Evolutionary conservation across 371 early-diverging fungal species (phyloP).

Genomic region (Lichtheimia ornata): DNA sequence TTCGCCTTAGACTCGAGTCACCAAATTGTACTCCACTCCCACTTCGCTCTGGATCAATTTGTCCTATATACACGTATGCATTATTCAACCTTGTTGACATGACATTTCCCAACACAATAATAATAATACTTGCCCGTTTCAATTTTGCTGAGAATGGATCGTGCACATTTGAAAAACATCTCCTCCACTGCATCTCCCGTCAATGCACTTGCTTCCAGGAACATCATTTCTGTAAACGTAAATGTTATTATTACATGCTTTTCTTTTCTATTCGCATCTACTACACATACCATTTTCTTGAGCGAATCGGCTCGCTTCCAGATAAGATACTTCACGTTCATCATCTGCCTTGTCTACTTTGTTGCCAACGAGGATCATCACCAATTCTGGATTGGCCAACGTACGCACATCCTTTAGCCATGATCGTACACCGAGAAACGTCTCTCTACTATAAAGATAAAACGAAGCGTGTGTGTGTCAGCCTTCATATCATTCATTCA

Average conservation of each 20-base stretch:
- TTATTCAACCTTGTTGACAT: constrained; percentile 1
- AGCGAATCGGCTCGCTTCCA: constrained; percentile 74
- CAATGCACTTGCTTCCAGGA: constrained; percentile 64
- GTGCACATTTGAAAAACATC: constrained; percentile 61
- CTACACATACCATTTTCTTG: constrained; percentile 55
- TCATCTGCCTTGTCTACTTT: constrained; percentile 60
- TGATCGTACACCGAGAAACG: constrained; percentile 56
- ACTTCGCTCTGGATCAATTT: constrained; percentile 65
- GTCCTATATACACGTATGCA: constrained; percentile 24
- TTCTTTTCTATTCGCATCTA: neutral
- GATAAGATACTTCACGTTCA: constrained; percentile 62
- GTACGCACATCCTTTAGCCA: constrained; percentile 70
- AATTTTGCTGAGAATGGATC: constrained; percentile 62
- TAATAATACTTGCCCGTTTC: constrained; percentile 47
- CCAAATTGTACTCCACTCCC: constrained; percentile 68
- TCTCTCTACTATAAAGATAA: constrained; percentile 45
- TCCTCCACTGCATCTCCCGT: constrained; percentile 65
- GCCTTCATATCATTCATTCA: neutral
- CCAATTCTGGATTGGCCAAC: constrained; percentile 66
- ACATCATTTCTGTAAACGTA: constrained; percentile 54
- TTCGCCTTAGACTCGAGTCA: constrained; percentile 61
- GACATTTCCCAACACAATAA: neutral
- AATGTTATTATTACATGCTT: neutral
- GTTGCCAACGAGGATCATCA: constrained; percentile 74
- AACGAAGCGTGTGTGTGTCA: neutral